These are phyloP conservation scores for Talaromyces verruculosus DNA, from an alignment of 2,329 filamentous ascomycete genomes.

Conservation along the genomic window DNA sequence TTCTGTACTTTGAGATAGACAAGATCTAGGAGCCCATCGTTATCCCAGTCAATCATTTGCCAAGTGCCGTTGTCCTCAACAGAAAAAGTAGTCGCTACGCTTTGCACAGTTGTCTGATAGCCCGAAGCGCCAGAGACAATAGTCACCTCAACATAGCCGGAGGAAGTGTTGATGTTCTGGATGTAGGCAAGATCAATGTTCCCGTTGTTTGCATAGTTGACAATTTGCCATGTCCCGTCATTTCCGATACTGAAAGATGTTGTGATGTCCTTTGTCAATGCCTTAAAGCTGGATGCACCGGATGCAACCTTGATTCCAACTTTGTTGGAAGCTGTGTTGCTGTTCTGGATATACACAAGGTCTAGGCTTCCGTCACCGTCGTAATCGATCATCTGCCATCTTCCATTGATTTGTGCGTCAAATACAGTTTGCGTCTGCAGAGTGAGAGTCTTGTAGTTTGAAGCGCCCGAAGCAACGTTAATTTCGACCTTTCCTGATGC, in stretches of 20 bases:
- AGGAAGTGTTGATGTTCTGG: neutral
- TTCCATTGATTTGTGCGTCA: slow-evolving; percentile 18
- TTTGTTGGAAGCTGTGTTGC: slow-evolving; percentile 3
- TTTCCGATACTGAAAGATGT: slow-evolving; percentile 3
- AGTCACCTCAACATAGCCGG: slow-evolving; percentile 10
- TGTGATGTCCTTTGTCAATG: neutral
- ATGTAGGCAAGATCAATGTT: slow-evolving; percentile 8
- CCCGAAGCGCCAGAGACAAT: slow-evolving; percentile 21
- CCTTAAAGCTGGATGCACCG: slow-evolving; percentile 4
- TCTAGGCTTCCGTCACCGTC: slow-evolving; percentile 16
- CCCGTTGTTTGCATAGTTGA: neutral
- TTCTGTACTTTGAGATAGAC: slow-evolving; percentile 1
- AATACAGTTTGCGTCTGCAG: slow-evolving; percentile 66
- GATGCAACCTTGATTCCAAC: slow-evolving; percentile 11
- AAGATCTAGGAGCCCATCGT: neutral
- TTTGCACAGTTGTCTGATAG: slow-evolving; percentile 53
- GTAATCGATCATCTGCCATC: slow-evolving; percentile 23
- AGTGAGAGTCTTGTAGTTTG: slow-evolving; percentile 53
- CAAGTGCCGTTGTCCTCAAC: slow-evolving; percentile 10
- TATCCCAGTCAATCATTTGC: slow-evolving; percentile 2
- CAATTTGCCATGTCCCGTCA: slow-evolving; percentile 4
- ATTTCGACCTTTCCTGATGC: slow-evolving; percentile 21
- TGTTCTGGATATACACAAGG: slow-evolving; percentile 9
- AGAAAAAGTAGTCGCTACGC: slow-evolving; percentile 7
- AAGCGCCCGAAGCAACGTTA: slow-evolving; percentile 20